Conservation (phyloP, 1,284 basidiomycete species). For the Ceratobasidium sp. region DNA sequence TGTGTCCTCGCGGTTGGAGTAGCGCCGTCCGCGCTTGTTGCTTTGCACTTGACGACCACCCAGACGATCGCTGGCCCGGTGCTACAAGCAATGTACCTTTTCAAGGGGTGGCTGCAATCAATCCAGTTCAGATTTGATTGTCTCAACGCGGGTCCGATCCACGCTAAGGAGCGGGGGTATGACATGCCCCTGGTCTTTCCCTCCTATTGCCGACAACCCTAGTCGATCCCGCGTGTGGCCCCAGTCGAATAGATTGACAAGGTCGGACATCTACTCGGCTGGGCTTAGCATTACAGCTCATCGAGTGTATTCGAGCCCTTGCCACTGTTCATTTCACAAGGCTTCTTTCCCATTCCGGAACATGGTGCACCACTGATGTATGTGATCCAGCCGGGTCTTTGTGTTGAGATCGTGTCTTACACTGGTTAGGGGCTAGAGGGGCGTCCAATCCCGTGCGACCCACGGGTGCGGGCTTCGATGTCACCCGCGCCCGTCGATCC, state of each 20-base stretch:
- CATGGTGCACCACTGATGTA: constrained; percentile 32
- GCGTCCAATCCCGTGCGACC: constrained; percentile 34
- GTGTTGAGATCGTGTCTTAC: constrained; percentile 30
- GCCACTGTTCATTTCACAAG: constrained; percentile 19
- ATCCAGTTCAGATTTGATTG: constrained; percentile 2
- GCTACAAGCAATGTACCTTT: constrained; percentile 31
- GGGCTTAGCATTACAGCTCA: neutral
- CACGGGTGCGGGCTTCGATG: constrained; percentile 21
- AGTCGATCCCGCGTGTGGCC: neutral
- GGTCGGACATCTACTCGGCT: constrained; percentile 17
- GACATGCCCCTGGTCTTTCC: constrained; percentile 30
- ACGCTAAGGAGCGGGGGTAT: neutral
- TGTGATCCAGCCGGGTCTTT: constrained; percentile 35
- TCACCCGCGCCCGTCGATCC: constrained; percentile 37
- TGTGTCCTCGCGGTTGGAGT: neutral
- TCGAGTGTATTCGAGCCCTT: no score
- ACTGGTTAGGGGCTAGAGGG: constrained; percentile 36
- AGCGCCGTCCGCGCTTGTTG: constrained; percentile 17
- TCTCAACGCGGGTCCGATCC: constrained; percentile 14
- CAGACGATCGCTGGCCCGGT: neutral
- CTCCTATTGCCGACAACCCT: constrained; percentile 32
- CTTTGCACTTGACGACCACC: constrained; percentile 5
- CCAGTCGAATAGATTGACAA: neutral
- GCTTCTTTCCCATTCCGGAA: constrained; percentile 30
- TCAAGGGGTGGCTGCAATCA: constrained; percentile 28